Percentiles rank a stretch among this genome's conserved stretches.
These are phyloP conservation scores for Acanthamoeba lenticulata DNA, from an alignment of 208 protist genomes.

Conservation along the genomic window DNA sequence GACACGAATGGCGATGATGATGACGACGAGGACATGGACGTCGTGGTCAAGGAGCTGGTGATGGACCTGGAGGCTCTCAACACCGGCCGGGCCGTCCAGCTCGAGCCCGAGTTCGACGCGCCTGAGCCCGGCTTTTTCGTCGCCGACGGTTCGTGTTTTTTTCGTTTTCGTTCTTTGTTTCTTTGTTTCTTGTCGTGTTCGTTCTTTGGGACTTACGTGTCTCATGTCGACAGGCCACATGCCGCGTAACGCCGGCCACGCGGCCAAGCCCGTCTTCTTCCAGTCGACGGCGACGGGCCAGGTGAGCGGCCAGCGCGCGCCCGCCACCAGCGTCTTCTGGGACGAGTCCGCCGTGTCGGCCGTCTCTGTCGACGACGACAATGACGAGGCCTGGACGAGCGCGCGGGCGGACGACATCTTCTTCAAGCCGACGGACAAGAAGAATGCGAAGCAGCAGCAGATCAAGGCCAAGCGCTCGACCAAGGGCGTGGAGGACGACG, in stretches of 20 bases:
- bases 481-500: not conserved
- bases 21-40: not conserved
- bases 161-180: not conserved
- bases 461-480: not conserved
- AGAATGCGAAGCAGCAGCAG: not conserved
- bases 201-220: no score
- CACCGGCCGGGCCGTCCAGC: not conserved
- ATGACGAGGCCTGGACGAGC: not conserved
- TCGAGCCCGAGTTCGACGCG: not conserved
- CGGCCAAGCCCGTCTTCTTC: not conserved
- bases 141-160: not conserved
- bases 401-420: not conserved
- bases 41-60: conserved; percentile 8
- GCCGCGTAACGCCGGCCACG: not conserved
- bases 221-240: conserved; percentile 16
- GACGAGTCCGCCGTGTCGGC: not conserved
- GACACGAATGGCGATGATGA: not conserved
- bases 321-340: not conserved
- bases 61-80: not conserved
- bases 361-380: not conserved
- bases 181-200: no score
- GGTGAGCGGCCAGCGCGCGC: not conserved
- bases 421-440: not conserved
- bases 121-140: not conserved
- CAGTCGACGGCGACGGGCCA: not conserved